Evolutionary conservation across 2,329 filamentous ascomycete species (phyloP), one percentile per base, ranked within the genome.

Genomic region (Chrysosporium queenslandicum): DNA sequence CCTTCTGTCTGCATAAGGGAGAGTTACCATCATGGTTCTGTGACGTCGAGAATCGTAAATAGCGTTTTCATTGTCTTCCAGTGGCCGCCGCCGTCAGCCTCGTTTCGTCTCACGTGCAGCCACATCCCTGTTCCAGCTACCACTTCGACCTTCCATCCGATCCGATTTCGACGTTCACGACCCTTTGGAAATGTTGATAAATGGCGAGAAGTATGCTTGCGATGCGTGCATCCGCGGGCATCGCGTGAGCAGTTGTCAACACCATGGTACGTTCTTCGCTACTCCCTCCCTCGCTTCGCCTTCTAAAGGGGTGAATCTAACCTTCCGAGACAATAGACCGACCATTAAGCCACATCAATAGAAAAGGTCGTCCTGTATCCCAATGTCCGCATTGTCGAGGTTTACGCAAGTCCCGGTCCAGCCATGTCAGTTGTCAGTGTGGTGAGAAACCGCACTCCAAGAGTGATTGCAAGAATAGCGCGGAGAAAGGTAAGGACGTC

Each of bases 151-250:
- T 4, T 20, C 20, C 18, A 25, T 27, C 32, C 39, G 5, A 42
- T 21, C 18, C 30, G 14, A 20, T 20, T 21, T 34, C 14, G 30
- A 36, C 48, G 37, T 23, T 23, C 5, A 42, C 9, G 18, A 36
- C 12, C n/a, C 49, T 29, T 34, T 3, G 9, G 39, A 43, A 16
- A 60, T 60, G 58, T 55, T 60, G 53, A 60, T 60, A 49, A 54
- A 58, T 45, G 58, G 58, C 39, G 58, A 60, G 51, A 60, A 60
- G 45, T 60, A 55, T 54, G 58, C 58, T 42, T 60, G 58, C 53
- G 87, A 94, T 75, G 90, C 90, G 74, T 98, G 92, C 75, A 89
- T 98, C 69, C 86, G 92, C 72, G 92, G 92, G 67, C 92, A 98
- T 76, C 87, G 92, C 68, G 92, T 98, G 68, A 97, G 90, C 84